A percentile compares a stretch with the other conserved stretches of the same genome.
Evolutionary conservation across 768 basidiomycete species (phyloP).

Genomic region (Cytidiella melzeri): DNA sequence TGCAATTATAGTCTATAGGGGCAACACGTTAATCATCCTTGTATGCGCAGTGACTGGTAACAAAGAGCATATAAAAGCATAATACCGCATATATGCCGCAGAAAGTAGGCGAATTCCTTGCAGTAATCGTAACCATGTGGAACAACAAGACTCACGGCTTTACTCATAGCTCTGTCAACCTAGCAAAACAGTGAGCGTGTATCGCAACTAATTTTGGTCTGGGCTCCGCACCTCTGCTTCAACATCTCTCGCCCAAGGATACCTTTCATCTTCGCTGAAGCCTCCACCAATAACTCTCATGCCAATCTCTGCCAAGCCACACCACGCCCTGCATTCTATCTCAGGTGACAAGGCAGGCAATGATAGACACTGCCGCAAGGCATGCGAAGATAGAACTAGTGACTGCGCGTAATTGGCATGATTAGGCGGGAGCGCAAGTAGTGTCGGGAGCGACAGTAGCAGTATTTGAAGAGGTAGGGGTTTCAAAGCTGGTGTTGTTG

Average conservation of each 20-base stretch:
- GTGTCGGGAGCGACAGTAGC: constrained; percentile 53
- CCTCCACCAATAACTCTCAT: constrained; percentile 48
- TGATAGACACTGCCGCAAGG: constrained; percentile 50
- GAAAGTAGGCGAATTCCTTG: background rate
- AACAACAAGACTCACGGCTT: constrained; percentile 47
- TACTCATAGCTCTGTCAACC: constrained; percentile 61
- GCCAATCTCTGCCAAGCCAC: constrained; percentile 62
- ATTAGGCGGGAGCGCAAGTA: constrained; percentile 60
- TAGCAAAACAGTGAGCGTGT: constrained; percentile 15
- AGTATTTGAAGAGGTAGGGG: constrained; percentile 40
- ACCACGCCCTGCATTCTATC: constrained; percentile 68
- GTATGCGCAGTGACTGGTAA: no score
- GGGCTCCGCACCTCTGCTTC: constrained; percentile 43
- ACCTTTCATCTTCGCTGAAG: constrained; percentile 28
- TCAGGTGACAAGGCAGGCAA: constrained; percentile 45
- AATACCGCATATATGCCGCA: background rate
- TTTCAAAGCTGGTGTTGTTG: constrained; percentile 14
- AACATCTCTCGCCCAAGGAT: constrained; percentile 43
- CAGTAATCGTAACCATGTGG: background rate
- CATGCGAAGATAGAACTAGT: constrained; percentile 47
- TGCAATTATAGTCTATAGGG: constrained; percentile 31
- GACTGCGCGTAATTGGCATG: constrained; percentile 51
- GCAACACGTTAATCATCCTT: background rate
- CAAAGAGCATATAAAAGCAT: background rate
- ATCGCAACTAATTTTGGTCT: background rate